Evolutionary conservation across 495 filamentous ascomycete genomes (phyloP), one percentile per base, ranked within the genome.

Genomic region (Tuber aestivum): DNA sequence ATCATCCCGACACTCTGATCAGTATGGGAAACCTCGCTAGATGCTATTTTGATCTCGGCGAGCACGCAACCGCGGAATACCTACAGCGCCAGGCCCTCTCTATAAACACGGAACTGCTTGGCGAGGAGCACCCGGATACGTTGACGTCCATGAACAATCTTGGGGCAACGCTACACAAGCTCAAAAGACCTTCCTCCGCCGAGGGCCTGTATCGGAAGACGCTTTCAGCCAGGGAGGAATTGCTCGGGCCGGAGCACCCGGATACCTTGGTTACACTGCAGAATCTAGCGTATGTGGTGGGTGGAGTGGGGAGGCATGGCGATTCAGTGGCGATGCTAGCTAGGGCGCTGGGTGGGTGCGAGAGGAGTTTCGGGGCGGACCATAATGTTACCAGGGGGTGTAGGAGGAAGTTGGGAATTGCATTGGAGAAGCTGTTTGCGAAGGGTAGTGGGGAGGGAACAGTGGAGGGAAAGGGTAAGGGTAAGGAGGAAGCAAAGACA

Each of bases 171-270:
- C 71, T 81, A 3, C 40, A 70, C 27, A 35, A 14, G 3, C 72
- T 72, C 32, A 73, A 68, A 38, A 70, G 72, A 45, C 69, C 69
- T 45, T 71, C 74, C 8, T 56, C 81, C 68, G 83, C 83, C 37
- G 44, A 83, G 40, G 72, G 76, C 40, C 77, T 82, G 74, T 80
- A 77, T 68, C 48, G 81, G 45, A 76, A 70, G 72, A 80, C 80
- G 21, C 72, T 85, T 42, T 70, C 50, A 32, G 78, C 83, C 4
- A 71, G 71, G 61, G 77, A 83, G 79, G 83, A 82, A 69, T 71
- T 74, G 3, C 73, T 85, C 8, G 83, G 83, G 40, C 61, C 72
- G n/a, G 83, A 83, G 37, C 82, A 83, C 61, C 82, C 71, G 8
- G 35, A 69, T 20, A 83, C 82, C 14, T 73, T 83, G 41, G 61